phyloP scores from a whole-genome alignment of 345 rosid genomes.

The Brassica incana region DNA sequence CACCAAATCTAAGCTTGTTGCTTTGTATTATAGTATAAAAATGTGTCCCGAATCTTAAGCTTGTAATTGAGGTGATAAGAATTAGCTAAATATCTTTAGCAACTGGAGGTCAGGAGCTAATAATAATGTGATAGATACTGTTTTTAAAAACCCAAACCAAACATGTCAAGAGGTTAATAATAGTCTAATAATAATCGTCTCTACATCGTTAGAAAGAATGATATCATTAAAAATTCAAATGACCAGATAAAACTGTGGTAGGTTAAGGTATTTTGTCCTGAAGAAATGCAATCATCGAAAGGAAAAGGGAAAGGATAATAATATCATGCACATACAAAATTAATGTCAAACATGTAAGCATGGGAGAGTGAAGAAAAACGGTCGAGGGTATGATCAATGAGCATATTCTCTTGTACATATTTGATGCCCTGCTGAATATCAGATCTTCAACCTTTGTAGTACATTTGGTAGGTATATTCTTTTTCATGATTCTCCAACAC shows the following conservation, averaged over 20 bases:
- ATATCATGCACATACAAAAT: not conserved
- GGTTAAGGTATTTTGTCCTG: not conserved
- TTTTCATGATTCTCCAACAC: constrained; percentile 18
- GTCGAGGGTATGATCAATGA: constrained; percentile 12
- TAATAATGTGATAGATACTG: not conserved
- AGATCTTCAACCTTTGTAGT: not conserved
- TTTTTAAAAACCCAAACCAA: not conserved
- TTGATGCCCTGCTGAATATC: constrained; percentile 34
- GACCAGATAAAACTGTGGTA: not conserved
- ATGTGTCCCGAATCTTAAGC: not conserved
- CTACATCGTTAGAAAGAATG: not conserved
- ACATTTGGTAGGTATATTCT: constrained; percentile 32
- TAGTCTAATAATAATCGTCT: not conserved
- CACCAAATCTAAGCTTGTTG: constrained; percentile 3
- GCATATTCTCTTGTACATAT: constrained; percentile 32
- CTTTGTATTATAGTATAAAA: not conserved
- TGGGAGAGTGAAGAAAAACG: not conserved
- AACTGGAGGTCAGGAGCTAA: not conserved
- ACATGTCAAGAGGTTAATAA: not conserved
- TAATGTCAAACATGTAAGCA: not conserved
- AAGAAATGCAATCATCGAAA: not conserved
- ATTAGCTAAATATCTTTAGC: not conserved
- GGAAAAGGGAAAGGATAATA: not conserved
- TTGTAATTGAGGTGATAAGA: not conserved
- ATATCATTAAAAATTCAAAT: not conserved